Conservation (phyloP, 441 rosid species). For the Populus trichocarpa region DNA sequence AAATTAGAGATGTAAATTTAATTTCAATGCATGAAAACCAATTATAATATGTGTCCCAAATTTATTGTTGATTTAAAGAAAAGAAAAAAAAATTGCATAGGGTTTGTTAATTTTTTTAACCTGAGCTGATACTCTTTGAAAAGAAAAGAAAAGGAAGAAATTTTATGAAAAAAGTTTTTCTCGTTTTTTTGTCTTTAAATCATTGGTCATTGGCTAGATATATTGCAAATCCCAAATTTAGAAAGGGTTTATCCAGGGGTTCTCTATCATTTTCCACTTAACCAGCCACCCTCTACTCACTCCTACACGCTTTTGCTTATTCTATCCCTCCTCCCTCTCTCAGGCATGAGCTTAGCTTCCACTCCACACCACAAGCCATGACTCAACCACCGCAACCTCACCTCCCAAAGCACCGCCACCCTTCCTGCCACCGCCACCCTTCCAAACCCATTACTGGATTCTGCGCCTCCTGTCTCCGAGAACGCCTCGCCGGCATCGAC, state of each 20-base stretch:
- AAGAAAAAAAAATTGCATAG: too few species aligned
- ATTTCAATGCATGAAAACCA: neutral
- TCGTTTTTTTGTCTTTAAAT: too few species aligned
- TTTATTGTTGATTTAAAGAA: neutral
- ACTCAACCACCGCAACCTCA: slow-evolving; percentile 74
- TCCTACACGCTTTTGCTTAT: neutral
- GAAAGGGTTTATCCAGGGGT: slow-evolving; percentile 25
- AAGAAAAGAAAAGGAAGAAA: too few species aligned
- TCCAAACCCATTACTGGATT: slow-evolving; percentile 75
- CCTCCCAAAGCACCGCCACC: slow-evolving; percentile 55
- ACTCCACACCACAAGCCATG: slow-evolving; percentile 46
- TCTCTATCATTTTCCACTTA: neutral
- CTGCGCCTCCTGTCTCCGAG: slow-evolving; percentile 91
- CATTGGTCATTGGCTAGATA: neutral
- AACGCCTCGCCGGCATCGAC: slow-evolving; percentile 85
- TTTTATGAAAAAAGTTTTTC: too few species aligned
- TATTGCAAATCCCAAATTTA: neutral
- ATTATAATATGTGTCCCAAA: neutral
- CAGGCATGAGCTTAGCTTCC: slow-evolving; percentile 23
- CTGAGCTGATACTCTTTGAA: too few species aligned
- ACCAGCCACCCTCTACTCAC: neutral
- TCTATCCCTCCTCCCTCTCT: neutral
- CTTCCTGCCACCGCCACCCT: slow-evolving; percentile 86
- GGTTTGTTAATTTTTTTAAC: too few species aligned
- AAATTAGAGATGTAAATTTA: neutral